These are phyloP conservation scores for Tetratostichococcus sp. DNA, from an alignment of 139 green algal genomes.

Conservation along the genomic window DNA sequence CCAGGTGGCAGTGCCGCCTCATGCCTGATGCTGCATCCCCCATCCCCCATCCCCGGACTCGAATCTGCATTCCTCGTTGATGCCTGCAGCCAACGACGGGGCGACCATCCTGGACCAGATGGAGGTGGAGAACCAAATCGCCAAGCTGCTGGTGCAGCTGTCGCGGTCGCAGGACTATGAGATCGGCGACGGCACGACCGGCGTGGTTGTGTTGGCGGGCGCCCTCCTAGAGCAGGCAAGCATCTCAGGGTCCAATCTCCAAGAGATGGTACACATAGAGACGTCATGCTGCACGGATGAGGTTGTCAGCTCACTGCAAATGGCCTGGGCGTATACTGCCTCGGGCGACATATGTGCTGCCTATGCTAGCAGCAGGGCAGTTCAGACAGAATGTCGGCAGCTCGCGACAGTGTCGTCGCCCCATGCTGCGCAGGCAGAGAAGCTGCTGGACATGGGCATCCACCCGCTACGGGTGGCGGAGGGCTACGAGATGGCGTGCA, in stretches of 20 bases:
- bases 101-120: slow-evolving; percentile 99
- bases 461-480: slow-evolving; percentile 96
- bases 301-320: no score
- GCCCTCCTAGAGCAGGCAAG: slow-evolving; percentile 48
- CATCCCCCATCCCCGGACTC: no score
- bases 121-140: slow-evolving; percentile 99
- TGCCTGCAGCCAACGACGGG: slow-evolving; percentile 94
- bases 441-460: slow-evolving; percentile 95
- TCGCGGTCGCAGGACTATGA: slow-evolving; percentile 75
- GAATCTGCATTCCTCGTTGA: no score
- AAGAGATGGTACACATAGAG: no score
- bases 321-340: no score
- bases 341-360: no score
- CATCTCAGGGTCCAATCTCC: not conserved
- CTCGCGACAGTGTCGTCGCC: no score
- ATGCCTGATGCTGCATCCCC: no score
- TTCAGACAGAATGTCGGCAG: no score
- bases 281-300: no score
- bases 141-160: slow-evolving; percentile 97
- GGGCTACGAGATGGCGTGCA: slow-evolving; percentile 97
- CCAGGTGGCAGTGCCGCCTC: no score
- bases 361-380: no score
- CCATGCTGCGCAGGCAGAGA: slow-evolving; percentile 79
- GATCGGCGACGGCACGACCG: slow-evolving; percentile 90
- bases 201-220: slow-evolving; percentile 86